Evolutionary conservation across 2,329 filamentous ascomycete species (phyloP), one percentile per base, ranked within the genome.

Genomic region (Ambrosiella cleistominuta): DNA sequence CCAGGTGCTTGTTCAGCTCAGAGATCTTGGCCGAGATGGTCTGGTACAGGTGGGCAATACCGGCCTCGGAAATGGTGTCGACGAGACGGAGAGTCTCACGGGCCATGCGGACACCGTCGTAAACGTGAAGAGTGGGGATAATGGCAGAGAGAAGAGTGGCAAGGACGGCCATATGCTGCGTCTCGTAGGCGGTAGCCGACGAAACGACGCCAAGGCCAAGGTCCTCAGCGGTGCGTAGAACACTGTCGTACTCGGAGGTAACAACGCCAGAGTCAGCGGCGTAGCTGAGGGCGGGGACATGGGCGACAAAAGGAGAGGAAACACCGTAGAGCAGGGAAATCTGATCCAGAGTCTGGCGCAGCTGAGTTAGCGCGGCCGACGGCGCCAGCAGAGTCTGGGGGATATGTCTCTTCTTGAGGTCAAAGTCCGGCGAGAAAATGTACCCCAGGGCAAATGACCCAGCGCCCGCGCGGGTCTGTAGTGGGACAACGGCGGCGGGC

Each of bases 341-440:
- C 74, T 97, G 90, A 69, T 97, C 91, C 54, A 98, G 77, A 36
- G 87, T 80, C n/a, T 83, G 75, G 47, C 89, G 86, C 66, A 98
- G 78, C 67, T 86, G 84, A 61, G 82, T 80, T 63, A 98, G 75
- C 63, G 84, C 91, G 51, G 87, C 82, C 0, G 89, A 90, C 2
- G 89, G 88, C 8, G 89, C 91, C 62, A 98, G 73, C 62, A 98
- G 82, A 13, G 88, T 83, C 76, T 98, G 93, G 2, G 93, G 91
- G 60, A 96, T 83, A 68, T 93, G 83, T 64, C 90, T 83, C 77
- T 93, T 96, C 74, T 80, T 82, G 66, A 95, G 71, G 69, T 97
- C 90, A 66, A 95, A 96, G 72, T 98, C 93, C 66, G 88, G 88
- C 61, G 90, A 96, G 77, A 97, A 98, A 69, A 97, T 87, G 73